A percentile compares a stretch with the other conserved stretches of the same genome.
Evolutionary conservation across 176 grass and related monocot species (phyloP).

Genomic region (Ananas comosus): DNA sequence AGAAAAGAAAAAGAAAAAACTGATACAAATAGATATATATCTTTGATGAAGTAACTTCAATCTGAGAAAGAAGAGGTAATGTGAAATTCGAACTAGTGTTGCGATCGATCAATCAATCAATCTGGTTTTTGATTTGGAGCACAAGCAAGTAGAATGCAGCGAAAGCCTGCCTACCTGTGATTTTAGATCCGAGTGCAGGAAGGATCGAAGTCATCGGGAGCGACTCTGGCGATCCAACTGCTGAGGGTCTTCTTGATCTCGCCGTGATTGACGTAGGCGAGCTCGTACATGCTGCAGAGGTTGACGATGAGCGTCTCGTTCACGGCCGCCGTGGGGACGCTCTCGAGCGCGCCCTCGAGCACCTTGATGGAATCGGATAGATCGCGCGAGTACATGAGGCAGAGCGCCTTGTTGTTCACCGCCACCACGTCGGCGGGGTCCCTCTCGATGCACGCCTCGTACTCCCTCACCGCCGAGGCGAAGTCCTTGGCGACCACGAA

Average conservation of each 20-base stretch:
- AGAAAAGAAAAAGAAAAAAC: no score
- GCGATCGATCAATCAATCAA: no score
- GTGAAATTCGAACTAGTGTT: no score
- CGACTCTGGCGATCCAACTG: slow-evolving; percentile 70
- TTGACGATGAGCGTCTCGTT: slow-evolving; percentile 87
- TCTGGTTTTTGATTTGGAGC: no score
- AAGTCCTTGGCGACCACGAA: slow-evolving; percentile 69
- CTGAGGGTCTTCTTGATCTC: slow-evolving; percentile 66
- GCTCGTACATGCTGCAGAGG: slow-evolving; percentile 92
- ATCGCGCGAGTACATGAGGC: slow-evolving; percentile 90
- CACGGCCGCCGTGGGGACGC: slow-evolving; percentile 52
- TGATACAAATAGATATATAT: no score
- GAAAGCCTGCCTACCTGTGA: no score
- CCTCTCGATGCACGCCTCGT: slow-evolving; percentile 74
- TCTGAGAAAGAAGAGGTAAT: no score
- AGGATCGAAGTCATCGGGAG: slow-evolving; percentile 78
- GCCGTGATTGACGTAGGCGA: slow-evolving; percentile 63
- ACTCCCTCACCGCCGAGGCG: slow-evolving; percentile 80
- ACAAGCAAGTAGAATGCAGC: no score
- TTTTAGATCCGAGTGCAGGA: slow-evolving; percentile 70
- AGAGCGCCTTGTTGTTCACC: slow-evolving; percentile 87
- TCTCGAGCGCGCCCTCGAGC: slow-evolving; percentile 74
- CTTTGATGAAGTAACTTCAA: no score
- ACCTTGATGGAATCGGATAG: slow-evolving; percentile 86
- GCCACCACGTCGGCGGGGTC: slow-evolving; percentile 61